A percentile compares a stretch with the other conserved stretches of the same genome.
Conservation (phyloP, 306 rosid genomes). For the Castanea crenata region DNA sequence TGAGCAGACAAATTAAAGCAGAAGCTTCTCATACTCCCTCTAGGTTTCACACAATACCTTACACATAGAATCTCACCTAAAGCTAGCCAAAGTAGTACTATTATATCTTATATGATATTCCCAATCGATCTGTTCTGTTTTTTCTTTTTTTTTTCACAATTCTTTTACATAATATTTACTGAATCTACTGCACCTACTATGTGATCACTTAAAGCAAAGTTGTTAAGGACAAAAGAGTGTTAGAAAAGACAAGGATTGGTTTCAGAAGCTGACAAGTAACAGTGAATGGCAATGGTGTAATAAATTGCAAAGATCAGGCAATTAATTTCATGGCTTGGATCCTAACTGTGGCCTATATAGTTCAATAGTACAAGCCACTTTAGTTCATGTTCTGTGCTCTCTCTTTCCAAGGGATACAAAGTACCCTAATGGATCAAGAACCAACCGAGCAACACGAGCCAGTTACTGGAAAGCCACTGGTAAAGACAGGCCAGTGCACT, state of each 20-base stretch:
- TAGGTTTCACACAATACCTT: slow-evolving; percentile 58
- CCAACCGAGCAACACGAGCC: slow-evolving; percentile 80
- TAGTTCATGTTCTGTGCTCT: slow-evolving; percentile 19
- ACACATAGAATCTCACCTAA: slow-evolving; percentile 72
- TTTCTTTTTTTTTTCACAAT: background rate
- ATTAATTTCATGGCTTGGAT: background rate
- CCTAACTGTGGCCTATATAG: slow-evolving; percentile 70
- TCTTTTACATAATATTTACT: slow-evolving; percentile 5
- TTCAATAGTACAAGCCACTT: slow-evolving; percentile 46
- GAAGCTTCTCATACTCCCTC: slow-evolving; percentile 85
- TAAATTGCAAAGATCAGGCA: slow-evolving; percentile 17
- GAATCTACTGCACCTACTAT: background rate
- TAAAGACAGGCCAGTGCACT: slow-evolving; percentile 73
- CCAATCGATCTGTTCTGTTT: slow-evolving; percentile 8
- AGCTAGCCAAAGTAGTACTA: slow-evolving; percentile 37
- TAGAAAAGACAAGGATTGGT: background rate
- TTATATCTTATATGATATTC: background rate
- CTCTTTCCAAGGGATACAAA: slow-evolving; percentile 60
- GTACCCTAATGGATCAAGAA: slow-evolving; percentile 99
- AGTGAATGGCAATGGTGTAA: slow-evolving; percentile 5
- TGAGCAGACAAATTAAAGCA: slow-evolving; percentile 93
- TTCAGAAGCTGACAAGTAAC: background rate
- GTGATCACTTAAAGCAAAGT: background rate
- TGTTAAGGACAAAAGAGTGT: too few species aligned
- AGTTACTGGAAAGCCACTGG: slow-evolving; percentile 99